Conservation (phyloP, 2,329 filamentous ascomycete genomes). For the Dactylonectria macrodidyma region DNA sequence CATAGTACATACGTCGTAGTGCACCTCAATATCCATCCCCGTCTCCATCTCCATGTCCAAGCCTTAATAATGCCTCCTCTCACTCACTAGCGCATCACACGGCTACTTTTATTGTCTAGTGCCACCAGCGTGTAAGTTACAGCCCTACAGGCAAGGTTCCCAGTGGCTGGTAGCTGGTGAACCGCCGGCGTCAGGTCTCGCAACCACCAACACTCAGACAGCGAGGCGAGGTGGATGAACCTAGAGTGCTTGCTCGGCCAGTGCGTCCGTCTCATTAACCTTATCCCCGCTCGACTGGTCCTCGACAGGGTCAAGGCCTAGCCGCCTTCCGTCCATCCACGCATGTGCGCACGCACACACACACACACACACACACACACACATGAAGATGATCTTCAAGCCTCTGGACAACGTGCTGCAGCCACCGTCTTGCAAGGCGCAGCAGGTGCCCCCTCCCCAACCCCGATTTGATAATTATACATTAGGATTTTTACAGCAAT, state of each 20-base stretch:
- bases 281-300: slow-evolving; percentile 18
- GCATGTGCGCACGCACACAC: neutral
- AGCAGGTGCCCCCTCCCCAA: neutral
- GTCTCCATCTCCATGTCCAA: neutral
- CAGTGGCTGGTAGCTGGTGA: neutral
- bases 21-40: no score
- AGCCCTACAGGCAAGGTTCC: slow-evolving; percentile 23
- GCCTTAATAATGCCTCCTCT: neutral
- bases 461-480: neutral
- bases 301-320: slow-evolving; percentile 1
- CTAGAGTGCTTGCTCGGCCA: slow-evolving; percentile 18
- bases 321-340: neutral
- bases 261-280: slow-evolving; percentile 22
- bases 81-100: neutral
- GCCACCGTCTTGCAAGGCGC: slow-evolving; percentile 1
- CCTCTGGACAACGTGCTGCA: slow-evolving; percentile 4
- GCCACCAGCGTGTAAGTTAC: slow-evolving; percentile 11
- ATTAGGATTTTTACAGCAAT: neutral
- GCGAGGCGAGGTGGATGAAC: slow-evolving; percentile 13
- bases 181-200: slow-evolving; percentile 16
- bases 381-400: slow-evolving; percentile 5
- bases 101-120: neutral
- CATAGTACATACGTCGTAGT: no score
- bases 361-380: neutral
- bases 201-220: slow-evolving; percentile 1